Conservation (phyloP, 2,329 filamentous ascomycete genomes). For the Beauveria asiatica region DNA sequence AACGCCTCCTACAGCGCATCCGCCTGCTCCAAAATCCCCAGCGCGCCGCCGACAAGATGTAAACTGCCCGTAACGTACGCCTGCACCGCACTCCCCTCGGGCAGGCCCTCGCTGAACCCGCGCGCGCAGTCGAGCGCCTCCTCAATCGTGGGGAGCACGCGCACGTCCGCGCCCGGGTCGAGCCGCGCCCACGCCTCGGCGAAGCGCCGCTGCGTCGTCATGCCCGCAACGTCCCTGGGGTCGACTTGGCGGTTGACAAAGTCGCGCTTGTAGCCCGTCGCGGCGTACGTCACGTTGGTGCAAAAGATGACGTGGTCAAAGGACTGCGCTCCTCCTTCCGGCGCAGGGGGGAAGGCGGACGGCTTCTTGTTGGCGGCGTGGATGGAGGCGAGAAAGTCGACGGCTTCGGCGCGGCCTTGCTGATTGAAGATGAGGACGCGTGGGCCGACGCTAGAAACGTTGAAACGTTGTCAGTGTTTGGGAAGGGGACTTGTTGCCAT, state of each 20-base stretch:
- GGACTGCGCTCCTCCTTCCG: constrained; percentile 17
- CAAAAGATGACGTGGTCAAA: constrained; percentile 78
- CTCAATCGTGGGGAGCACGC: constrained; percentile 44
- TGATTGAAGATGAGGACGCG: constrained; percentile 82
- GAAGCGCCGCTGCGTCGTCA: constrained; percentile 45
- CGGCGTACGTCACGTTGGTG: constrained; percentile 57
- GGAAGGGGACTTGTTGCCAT: not conserved
- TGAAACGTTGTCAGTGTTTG: not conserved
- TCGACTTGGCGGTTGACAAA: constrained; percentile 49
- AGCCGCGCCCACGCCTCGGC: constrained; percentile 41
- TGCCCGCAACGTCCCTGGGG: constrained; percentile 40
- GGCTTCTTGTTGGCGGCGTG: constrained; percentile 25
- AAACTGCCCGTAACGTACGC: constrained; percentile 54
- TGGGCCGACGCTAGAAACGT: constrained; percentile 24
- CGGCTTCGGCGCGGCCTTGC: constrained; percentile 47
- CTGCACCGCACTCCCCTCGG: constrained; percentile 30
- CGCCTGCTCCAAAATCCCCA: constrained; percentile 40
- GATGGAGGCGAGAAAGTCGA: constrained; percentile 44
- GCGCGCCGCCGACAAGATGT: constrained; percentile 50
- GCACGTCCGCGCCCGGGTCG: constrained; percentile 37
- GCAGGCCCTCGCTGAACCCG: constrained; percentile 22
- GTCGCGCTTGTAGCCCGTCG: constrained; percentile 45
- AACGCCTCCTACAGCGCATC: constrained; percentile 30
- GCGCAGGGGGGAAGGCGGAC: constrained; percentile 13
- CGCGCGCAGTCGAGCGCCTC: constrained; percentile 43